Evolutionary conservation across 2,329 filamentous ascomycete genomes (phyloP), one percentile per base, ranked within the genome.

Genomic region (Canariomyces notabilis): DNA sequence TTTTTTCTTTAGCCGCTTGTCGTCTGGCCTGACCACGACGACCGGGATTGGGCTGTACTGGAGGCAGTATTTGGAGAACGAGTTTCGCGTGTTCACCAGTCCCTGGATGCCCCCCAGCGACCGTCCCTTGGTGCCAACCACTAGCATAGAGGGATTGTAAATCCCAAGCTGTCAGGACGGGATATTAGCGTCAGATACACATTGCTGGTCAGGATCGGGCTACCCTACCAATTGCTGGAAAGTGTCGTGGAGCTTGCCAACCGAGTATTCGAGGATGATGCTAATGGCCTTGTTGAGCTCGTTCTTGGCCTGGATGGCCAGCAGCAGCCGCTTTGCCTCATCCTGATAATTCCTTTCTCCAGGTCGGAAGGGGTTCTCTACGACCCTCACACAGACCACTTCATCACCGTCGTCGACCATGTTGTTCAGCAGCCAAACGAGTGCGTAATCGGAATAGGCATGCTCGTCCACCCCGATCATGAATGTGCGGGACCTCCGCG

Each of bases 1-100:
- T 67, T 93, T 94, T 70, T 94, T 94, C 68, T 93, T 93, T 61
- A 87, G 80, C 16, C 90, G 84, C 69, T 94, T 94, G 51, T 87
- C 85, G 23, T 85, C 86, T 29, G 90, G 89, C 4, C 90, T 80
- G 8, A 95, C 90, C 23, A 96, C 90, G 22, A 95, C 90, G 6
- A 95, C 90, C 1, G 90, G 90, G 1, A 96, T 87, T 0, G 90
- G 89, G 2, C 87, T 95, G 64, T 95, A 90, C 62, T 96, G 90
- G 11, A 95, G 75, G 60, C 90, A 95, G 67, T 95, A 96, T 63
- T 95, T 95, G 20, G 88, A 94, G 36, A 95, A 90, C 0, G 87
- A 93, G 53, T 89, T 93, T 35, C 76, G 70, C 23, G 76, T 78
- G 39, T 87, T 88, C 34, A 95, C 78, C 22, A 95, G 73, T 38